Evolutionary conservation across 352 stramenopile species (phyloP).

Genomic region (Phytophthora pini): DNA sequence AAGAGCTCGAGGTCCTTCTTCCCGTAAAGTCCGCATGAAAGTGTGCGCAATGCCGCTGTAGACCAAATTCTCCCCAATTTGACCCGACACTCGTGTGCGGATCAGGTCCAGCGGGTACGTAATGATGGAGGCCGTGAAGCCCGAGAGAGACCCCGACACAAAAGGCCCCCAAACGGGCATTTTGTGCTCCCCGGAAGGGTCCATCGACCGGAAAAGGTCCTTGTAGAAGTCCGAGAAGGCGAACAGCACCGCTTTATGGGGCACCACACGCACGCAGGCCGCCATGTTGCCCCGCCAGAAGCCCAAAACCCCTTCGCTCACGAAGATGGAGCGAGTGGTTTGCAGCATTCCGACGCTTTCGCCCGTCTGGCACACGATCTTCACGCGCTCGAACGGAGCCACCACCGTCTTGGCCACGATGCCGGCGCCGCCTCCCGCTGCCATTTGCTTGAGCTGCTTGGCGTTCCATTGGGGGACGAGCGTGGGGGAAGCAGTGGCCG

Average conservation of each 20-base stretch:
- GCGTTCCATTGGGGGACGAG: constrained; percentile 43
- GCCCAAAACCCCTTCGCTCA: constrained; percentile 60
- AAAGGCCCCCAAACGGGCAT: constrained; percentile 71
- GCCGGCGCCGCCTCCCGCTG: constrained; percentile 69
- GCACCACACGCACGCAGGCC: constrained; percentile 80
- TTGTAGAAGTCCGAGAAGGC: constrained; percentile 90
- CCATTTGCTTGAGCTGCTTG: constrained; percentile 73
- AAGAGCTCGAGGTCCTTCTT: constrained; percentile 69
- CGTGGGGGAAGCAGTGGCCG: background rate
- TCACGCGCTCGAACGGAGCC: constrained; percentile 83
- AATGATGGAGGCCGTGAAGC: constrained; percentile 84
- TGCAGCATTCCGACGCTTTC: constrained; percentile 80
- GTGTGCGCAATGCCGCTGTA: constrained; percentile 82
- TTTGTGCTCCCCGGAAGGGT: constrained; percentile 27
- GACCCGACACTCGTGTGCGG: constrained; percentile 79
- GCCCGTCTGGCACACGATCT: constrained; percentile 86
- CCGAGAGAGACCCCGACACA: constrained; percentile 70
- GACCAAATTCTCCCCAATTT: constrained; percentile 66
- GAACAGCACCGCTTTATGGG: constrained; percentile 85
- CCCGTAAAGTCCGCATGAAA: constrained; percentile 67
- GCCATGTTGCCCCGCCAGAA: constrained; percentile 84
- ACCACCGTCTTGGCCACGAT: constrained; percentile 86
- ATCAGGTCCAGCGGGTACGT: constrained; percentile 90
- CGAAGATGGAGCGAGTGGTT: constrained; percentile 65
- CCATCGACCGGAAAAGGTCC: constrained; percentile 59